Evolutionary conservation across 345 rosid genomes (phyloP).

Genomic region (Pistacia integerrima): DNA sequence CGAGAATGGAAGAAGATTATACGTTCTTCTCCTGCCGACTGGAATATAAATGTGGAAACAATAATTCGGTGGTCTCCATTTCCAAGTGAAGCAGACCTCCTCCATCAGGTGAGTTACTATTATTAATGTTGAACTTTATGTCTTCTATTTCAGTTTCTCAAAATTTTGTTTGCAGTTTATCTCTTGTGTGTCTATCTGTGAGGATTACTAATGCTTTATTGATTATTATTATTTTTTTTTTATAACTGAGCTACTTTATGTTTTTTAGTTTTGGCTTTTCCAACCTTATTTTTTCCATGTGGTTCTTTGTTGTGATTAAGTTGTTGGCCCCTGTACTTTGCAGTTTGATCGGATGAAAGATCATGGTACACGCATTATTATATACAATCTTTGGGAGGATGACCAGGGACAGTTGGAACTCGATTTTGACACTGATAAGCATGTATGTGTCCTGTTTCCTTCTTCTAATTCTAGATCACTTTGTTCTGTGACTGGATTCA

Average conservation of each 20-base stretch:
- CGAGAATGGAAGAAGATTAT: slow-evolving; percentile 57
- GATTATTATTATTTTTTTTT: not conserved
- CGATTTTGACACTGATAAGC: slow-evolving; percentile 74
- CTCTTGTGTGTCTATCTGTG: not conserved
- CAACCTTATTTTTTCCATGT: not conserved
- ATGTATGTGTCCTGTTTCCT: slow-evolving; percentile 47
- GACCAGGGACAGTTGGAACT: slow-evolving; percentile 84
- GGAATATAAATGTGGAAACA: slow-evolving; percentile 69
- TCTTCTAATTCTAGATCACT: slow-evolving; percentile 7
- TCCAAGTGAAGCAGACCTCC: slow-evolving; percentile 72
- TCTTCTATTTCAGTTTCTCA: not conserved
- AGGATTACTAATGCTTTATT: not conserved
- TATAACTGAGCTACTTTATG: not conserved
- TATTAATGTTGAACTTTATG: not conserved
- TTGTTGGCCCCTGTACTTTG: slow-evolving; percentile 23
- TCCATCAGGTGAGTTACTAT: slow-evolving; percentile 60
- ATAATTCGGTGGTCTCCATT: slow-evolving; percentile 86
- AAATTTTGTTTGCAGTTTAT: not conserved
- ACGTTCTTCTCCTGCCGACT: slow-evolving; percentile 57
- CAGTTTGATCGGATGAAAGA: slow-evolving; percentile 76
- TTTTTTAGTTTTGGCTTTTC: not conserved
- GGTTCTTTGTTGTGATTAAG: not conserved
- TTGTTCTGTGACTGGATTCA: not conserved
- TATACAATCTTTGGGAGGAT: slow-evolving; percentile 97
- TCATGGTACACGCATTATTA: slow-evolving; percentile 79